phyloP scores from a whole-genome alignment of 495 filamentous ascomycete species.

The Neurospora sp. region DNA sequence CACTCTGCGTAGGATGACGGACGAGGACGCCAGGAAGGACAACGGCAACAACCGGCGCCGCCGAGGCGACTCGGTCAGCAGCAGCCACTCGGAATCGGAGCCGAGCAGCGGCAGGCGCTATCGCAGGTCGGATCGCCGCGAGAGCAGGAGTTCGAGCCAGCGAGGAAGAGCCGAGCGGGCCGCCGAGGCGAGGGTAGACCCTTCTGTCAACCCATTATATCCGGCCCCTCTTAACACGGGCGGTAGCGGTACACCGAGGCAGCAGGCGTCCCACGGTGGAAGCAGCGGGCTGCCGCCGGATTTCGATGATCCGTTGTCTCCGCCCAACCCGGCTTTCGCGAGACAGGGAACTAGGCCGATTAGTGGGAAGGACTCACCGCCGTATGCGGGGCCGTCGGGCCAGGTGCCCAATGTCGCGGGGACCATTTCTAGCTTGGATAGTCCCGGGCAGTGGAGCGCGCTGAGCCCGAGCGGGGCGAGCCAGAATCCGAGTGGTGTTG shows the following conservation, averaged over 20 bases:
- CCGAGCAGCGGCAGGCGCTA: conserved; percentile 33
- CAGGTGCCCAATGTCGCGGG: conserved; percentile 17
- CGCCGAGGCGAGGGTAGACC: conserved; percentile 29
- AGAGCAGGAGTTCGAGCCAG: conserved; percentile 26
- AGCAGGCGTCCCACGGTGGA: neutral
- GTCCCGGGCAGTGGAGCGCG: conserved; percentile 20
- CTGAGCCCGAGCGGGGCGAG: conserved; percentile 24
- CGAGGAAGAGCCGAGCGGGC: conserved; percentile 27
- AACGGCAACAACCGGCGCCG: conserved; percentile 16
- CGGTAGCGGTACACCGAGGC: neutral
- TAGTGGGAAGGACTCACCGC: conserved; percentile 39
- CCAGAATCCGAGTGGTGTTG: conserved; percentile 3
- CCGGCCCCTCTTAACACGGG: neutral
- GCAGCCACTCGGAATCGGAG: conserved; percentile 36
- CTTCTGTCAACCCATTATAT: conserved; percentile 3
- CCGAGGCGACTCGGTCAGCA: conserved; percentile 37
- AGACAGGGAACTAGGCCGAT: conserved; percentile 10
- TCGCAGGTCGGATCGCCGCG: conserved; percentile 17
- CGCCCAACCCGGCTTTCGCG: conserved; percentile 37
- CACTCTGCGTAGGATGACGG: conserved; percentile 68
- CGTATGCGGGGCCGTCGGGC: conserved; percentile 39
- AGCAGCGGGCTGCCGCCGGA: neutral
- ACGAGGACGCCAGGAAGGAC: conserved; percentile 56
- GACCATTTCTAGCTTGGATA: conserved; percentile 35
- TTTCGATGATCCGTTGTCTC: conserved; percentile 24